Base-by-base conservation (phyloP, 176 grass and related monocot genomes). In the Oryza longistaminata region DNA sequence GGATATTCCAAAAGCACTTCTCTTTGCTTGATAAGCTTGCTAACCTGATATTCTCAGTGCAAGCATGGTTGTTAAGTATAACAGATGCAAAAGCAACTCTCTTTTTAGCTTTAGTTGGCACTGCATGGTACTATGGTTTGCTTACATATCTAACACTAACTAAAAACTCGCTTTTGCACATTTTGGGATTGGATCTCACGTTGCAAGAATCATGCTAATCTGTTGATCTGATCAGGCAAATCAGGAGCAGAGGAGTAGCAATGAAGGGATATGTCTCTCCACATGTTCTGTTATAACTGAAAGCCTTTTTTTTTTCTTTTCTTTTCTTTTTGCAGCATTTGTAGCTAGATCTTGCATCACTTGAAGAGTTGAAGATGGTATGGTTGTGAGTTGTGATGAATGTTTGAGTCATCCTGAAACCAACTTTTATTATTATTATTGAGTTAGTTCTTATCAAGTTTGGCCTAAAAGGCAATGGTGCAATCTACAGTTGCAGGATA, bases 31-130 rank as follows among this genome's bases (percentile, higher is more conserved):
- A 58, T 7, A 13, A 64, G 73, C 45, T 27, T 84, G 64, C 37
- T 53, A 29, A 68, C 73, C 72, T 76, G 73, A 68, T 55, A 84
- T 68, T 76, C 75, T 58, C 33, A 81, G 55, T 60, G n/a, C 53
- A 58, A 58, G 53, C 53, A 58, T 58, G 53, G 53, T n/a, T 58
- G 53, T 58, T 58, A 58, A 58, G 53, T 58, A 58, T 21, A 58
- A 58, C 53, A 58, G 53, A 9, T 58, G 3, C 53, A 21, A 58
- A 58, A 58, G 53, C 53, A 58, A n/a, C 6, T 58, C 53, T 58
- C 53, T 58, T 58, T 58, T 58, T 21, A 58, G 53, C 53, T 58
- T 58, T 58, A 58, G 19, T 58, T 58, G 19, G 53, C 53, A 58
- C 53, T 58, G 49, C 19, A 14, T 21, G 31, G 44, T 29, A 68